Conservation (phyloP, 352 stramenopile genomes). For the Thalassiosira mediterranea region DNA sequence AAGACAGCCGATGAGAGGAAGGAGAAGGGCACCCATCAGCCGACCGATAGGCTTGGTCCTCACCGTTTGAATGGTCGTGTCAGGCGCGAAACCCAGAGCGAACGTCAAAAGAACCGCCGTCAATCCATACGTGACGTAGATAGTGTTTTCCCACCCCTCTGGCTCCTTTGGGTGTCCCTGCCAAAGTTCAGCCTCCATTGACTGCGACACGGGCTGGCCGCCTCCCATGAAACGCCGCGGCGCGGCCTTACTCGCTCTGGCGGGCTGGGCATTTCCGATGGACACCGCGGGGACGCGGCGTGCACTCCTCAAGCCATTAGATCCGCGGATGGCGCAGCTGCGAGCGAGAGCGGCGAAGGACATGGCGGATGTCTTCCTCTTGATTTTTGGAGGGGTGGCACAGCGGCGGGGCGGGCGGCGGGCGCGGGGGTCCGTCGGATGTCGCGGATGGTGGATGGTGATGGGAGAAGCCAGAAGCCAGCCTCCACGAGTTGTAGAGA, state of each 20-base stretch:
- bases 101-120: constrained; percentile 57
- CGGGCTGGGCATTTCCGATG: neutral
- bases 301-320: constrained; percentile 10
- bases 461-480: neutral
- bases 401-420: too few species aligned
- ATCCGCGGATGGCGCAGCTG: constrained; percentile 18
- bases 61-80: constrained; percentile 79
- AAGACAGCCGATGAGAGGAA: constrained; percentile 4
- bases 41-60: constrained; percentile 7
- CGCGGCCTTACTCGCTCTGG: neutral
- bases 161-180: constrained; percentile 61
- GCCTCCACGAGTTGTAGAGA: too few species aligned
- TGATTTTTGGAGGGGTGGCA: too few species aligned
- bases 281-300: constrained; percentile 18
- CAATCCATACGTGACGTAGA: constrained; percentile 70
- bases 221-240: constrained; percentile 50
- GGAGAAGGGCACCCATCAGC: neutral
- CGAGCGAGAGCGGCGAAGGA: constrained; percentile 30
- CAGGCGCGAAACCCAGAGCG: constrained; percentile 60
- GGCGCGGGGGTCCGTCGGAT: neutral
- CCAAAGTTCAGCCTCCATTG: constrained; percentile 76
- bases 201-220: constrained; percentile 74
- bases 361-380: constrained; percentile 18
- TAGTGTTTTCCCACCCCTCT: constrained; percentile 81
- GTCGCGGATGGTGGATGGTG: neutral